Evolutionary conservation across 1,139 yeast genomes (phyloP).

Genomic region (Insectozyma bohioensis): DNA sequence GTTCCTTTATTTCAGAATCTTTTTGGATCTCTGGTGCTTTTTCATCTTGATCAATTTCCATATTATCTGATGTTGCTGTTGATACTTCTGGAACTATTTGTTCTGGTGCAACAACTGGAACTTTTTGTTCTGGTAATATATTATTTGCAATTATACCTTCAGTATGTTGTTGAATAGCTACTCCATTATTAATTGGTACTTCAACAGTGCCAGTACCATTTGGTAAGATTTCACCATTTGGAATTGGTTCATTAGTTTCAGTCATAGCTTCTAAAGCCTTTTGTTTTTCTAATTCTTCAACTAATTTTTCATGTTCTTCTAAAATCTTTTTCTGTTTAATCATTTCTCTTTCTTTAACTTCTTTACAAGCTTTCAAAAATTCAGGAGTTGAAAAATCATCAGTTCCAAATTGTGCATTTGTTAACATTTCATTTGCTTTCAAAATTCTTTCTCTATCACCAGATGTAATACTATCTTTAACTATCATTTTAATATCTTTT

Average conservation of each 20-base stretch:
- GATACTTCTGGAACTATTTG: slow-evolving; percentile 1
- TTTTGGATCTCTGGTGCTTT: slow-evolving; percentile 1
- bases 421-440: slow-evolving; percentile 93
- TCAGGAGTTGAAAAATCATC: slow-evolving; percentile 83
- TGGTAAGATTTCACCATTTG: neutral
- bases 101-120: slow-evolving; percentile 2
- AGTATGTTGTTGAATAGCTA: no score
- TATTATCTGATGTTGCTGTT: neutral
- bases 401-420: slow-evolving; percentile 92
- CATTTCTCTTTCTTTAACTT: slow-evolving; percentile 67
- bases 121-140: neutral
- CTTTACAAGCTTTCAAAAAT: slow-evolving; percentile 74
- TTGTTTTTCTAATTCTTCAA: slow-evolving; percentile 23
- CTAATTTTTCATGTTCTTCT: slow-evolving; percentile 33
- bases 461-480: slow-evolving; percentile 67
- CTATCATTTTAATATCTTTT: slow-evolving; percentile 80
- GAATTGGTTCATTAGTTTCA: neutral
- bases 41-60: no score
- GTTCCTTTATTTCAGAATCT: neutral
- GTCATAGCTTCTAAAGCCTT: slow-evolving; percentile 9
- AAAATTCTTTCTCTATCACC: slow-evolving; percentile 85
- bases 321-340: slow-evolving; percentile 49
- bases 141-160: neutral
- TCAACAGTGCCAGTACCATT: neutral
- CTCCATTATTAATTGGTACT: no score